Base-by-base conservation (phyloP, 78 protist genomes). In the Cavenderia fasciculata region DNA sequence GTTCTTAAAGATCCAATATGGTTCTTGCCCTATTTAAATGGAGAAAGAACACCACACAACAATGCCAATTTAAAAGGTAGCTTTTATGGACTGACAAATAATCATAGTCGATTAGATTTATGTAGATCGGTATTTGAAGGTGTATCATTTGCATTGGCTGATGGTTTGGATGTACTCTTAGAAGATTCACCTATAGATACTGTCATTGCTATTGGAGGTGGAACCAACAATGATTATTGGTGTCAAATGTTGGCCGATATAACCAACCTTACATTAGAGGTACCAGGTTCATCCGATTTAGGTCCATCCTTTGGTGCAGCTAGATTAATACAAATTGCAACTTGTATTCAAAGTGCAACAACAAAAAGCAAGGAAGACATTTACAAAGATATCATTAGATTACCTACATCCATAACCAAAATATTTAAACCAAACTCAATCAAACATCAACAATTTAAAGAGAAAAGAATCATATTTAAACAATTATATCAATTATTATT, bases 251-350 rank as follows among this genome's bases (percentile, higher is more conserved):
- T 61, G 69, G 69, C 69, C 16, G 43, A 61, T 61, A 34, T 61
- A 7, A 61, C 69, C 3, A 40, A 40, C 43, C 16, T 31, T 27
- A 61, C 69, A 34, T 18, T 61, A 4, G 31, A 18, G 16, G 23
- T 31, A 33, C 10, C 36, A 16, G 69, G 69, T 61, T 33, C 43
- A n/a, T n/a, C n/a, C 4, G 69, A 61, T 18, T 33, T 61, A 31
- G 69, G 69, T 23, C 69, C 69, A 34, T 33, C 69, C 7, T 10
- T 61, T 6, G 69, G 69, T 16, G 69, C 69, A 31, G 69, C 69
- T 6, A 27, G 69, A 34, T 34, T 61, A 31, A 40, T 40, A 4
- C 5, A 18, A 11, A 34, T 61, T 6, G 69, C 36, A 7, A 18
- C n/a, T n/a, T n/a, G n/a, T n/a, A n/a, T n/a, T n/a, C n/a, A n/a